These are phyloP conservation scores for Amanita rubescens DNA, from an alignment of 768 basidiomycete species.

Conservation along the genomic window DNA sequence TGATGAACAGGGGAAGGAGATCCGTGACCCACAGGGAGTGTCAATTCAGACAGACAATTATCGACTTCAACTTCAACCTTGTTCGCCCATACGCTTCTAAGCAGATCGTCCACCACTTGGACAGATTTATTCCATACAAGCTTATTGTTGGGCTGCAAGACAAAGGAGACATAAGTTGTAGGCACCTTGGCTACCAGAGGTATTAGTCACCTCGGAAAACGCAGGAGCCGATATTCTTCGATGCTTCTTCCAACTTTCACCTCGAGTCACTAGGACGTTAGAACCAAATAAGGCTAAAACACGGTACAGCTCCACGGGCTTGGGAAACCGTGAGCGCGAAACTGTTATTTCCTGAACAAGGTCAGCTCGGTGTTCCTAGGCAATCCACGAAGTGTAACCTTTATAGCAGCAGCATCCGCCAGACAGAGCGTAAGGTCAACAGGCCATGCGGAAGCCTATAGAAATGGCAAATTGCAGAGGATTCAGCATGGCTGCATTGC, in stretches of 20 bases:
- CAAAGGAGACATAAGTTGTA: neutral
- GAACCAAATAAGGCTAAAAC: constrained; percentile 43
- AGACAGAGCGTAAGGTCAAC: constrained; percentile 18
- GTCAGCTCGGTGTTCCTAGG: neutral
- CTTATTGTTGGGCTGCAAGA: constrained; percentile 33
- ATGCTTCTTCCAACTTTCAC: constrained; percentile 59
- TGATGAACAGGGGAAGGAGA: constrained; percentile 3
- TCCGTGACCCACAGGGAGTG: constrained; percentile 36
- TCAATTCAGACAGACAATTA: constrained; percentile 40
- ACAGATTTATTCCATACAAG: constrained; percentile 43
- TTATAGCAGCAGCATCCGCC: constrained; percentile 34
- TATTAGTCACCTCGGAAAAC: constrained; percentile 46
- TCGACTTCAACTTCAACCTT: constrained; percentile 32
- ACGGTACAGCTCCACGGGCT: constrained; percentile 41
- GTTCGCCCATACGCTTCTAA: constrained; percentile 41
- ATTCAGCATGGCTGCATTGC: neutral
- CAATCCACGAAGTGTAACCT: constrained; percentile 18
- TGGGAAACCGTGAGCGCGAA: constrained; percentile 47
- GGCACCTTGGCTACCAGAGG: neutral
- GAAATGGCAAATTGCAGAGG: neutral
- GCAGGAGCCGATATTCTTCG: constrained; percentile 57
- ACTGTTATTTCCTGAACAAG: constrained; percentile 39
- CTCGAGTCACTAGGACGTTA: constrained; percentile 62
- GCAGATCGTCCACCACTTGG: constrained; percentile 34
- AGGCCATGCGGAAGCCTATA: constrained; percentile 22